These are phyloP conservation scores for Angophora floribunda DNA, from an alignment of 345 rosid species.

Conservation along the genomic window DNA sequence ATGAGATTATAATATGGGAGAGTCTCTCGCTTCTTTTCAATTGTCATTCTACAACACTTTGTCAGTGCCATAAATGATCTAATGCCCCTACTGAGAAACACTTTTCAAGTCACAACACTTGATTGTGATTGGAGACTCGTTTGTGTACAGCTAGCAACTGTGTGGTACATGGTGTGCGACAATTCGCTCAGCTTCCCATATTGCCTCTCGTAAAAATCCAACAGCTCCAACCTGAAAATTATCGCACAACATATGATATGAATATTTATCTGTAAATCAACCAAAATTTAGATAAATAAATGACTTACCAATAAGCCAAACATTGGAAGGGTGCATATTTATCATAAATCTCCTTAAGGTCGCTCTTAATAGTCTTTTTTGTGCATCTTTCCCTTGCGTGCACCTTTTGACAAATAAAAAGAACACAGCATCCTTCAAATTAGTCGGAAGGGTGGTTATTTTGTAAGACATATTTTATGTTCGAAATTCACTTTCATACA, in stretches of 20 bases:
- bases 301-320: conserved; percentile 16
- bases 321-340: conserved; percentile 14
- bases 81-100: neutral
- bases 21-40: neutral
- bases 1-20: neutral
- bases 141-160: neutral
- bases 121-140: neutral
- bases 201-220: conserved; percentile 7
- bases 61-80: neutral
- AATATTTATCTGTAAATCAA: neutral
- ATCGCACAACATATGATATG: neutral
- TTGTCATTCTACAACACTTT: neutral
- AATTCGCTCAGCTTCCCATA: conserved; percentile 26
- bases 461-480: neutral
- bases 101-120: neutral
- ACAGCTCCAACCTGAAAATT: conserved; percentile 12
- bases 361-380: neutral
- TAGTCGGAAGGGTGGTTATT: neutral
- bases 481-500: conserved; percentile 5
- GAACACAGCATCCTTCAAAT: neutral
- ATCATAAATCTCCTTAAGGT: conserved; percentile 13
- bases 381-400: conserved; percentile 7
- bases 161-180: neutral
- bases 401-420: conserved; percentile 1
- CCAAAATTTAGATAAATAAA: neutral